Percentiles rank a stretch among this genome's conserved stretches.
Conservation (phyloP, 345 rosid species). For the Geranium brycei region DNA sequence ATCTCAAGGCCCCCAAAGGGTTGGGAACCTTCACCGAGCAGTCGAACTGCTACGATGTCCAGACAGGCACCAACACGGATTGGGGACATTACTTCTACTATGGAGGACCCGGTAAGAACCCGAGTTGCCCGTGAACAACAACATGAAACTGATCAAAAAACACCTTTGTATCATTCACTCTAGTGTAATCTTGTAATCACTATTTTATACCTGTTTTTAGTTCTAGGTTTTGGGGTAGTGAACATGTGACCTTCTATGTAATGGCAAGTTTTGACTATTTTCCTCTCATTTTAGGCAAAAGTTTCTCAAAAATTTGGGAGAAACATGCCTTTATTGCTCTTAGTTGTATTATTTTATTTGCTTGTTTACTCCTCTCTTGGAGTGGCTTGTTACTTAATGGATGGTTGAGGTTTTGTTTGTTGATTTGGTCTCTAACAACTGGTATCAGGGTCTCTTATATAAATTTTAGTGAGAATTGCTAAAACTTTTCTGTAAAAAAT, state of each 20-base stretch:
- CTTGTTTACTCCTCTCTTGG: no score
- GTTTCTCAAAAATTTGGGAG: no score
- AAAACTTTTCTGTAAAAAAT: no score
- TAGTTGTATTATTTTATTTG: no score
- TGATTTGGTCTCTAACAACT: no score
- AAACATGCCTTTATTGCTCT: no score
- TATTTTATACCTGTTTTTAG: not conserved
- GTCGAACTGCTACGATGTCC: constrained; percentile 39
- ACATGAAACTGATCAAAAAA: not conserved
- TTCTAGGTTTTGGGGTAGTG: not conserved
- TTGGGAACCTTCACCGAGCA: constrained; percentile 32
- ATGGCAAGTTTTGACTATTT: not conserved
- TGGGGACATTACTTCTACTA: constrained; percentile 48
- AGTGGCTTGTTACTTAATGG: no score
- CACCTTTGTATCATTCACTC: not conserved
- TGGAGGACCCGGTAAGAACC: constrained; percentile 42
- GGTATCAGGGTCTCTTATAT: no score
- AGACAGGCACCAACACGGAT: constrained; percentile 27
- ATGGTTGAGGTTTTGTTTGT: no score
- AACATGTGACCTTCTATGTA: not conserved
- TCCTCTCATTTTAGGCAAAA: not conserved
- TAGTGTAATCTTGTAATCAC: not conserved
- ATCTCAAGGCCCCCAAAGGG: constrained; percentile 36
- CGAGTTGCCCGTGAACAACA: constrained; percentile 23
- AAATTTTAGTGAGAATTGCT: no score